Base-by-base conservation (phyloP, 2,329 filamentous ascomycete genomes). In the Exophiala lecanii-corni region DNA sequence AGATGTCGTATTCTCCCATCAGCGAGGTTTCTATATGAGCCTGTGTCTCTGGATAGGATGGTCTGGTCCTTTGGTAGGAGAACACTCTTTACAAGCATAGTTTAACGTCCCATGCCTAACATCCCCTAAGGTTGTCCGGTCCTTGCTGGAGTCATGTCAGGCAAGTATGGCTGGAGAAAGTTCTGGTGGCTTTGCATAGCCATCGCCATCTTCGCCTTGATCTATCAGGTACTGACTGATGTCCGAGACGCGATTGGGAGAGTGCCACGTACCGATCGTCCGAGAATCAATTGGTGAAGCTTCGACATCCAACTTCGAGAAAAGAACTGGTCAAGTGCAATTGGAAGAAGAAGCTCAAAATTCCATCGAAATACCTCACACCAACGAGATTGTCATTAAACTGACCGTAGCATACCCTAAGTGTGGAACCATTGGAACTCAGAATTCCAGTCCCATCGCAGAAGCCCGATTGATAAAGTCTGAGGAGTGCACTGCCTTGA, bases 151-250 rank as follows among this genome's bases (percentile, higher is more conserved):
- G 58, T 59, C 28, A 69, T 71, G 23, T 65, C 62, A 15, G 59
- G 44, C 57, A 63, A 48, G 15, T 59, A 70, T 44, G 66, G 68
- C 31, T 71, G 69, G 69, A 55, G 66, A 36, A 67, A 62, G 9
- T 71, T 71, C 55, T 71, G 70, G 59, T 71, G 68, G 68, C 61
- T 71, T 3, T 65, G 65, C 2, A 60, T 62, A 1, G 68, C 58
- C 0, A 55, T 71, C 4, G 59, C 63, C 2, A 61, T 54, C 5
- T 65, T 70, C 51, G 61, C 63, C 4, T 62, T 68, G 6, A 19
- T 70, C 13, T 50, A 66, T 2, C 57, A 70, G 5, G 54, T 68
- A 5, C n/a, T 53, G 69, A 42, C 59, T 60, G 3, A 69, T 68
- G 51, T 66, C 67, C 0, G 69, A 70, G 42, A 71, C 67, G 9